Evolutionary conservation across 495 filamentous ascomycete species (phyloP), one percentile per base, ranked within the genome.

Genomic region (Penicillium ochrochloron): DNA sequence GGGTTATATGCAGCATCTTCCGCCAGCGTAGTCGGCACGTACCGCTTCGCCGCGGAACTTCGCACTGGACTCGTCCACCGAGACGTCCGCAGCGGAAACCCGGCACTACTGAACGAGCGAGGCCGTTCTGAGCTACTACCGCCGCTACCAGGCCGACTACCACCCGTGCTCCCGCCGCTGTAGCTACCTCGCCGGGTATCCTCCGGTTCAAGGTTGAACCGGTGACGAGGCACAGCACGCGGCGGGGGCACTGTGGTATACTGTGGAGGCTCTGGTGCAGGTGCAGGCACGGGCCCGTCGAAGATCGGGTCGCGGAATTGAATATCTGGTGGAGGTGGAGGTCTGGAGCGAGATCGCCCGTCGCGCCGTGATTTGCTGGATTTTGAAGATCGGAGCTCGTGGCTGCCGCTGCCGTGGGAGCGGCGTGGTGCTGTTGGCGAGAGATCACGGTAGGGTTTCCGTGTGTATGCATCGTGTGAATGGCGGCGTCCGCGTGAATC

Each of bases 401-500:
- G 48, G n/a, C 57, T 54, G 2, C 60, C 33, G 17, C 53, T 56
- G 11, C 15, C 64, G 14, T 61, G 56, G 5, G 65, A 64, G 3
- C 70, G 71, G 44, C 61, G 46, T 9, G 71, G 67, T 2, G 68
- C 56, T 27, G 69, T 56, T 0, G 78, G 75, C 0, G 78, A 79
- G 3, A 74, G 57, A 4, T 79, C 76, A 33, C 75, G 68, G 4
- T 66, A 66, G 0, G 75, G 75, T 68, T 73, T 72, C 21, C 76
- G 74, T 2, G 63, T 72, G 41, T 80, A 81, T 2, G 77, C 73
- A 34, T 82, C 80, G 56, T 82, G 80, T 1, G 80, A 82, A 63
- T 82, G 80, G 0, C 80, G 77, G 17, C 80, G 76, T 0, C 73
- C 70, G 25, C 70, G 60, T 5, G 70, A 66, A 23, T 62, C 34